Conservation (phyloP, 2,329 filamentous ascomycete species). For the Claviceps lovelessii region DNA sequence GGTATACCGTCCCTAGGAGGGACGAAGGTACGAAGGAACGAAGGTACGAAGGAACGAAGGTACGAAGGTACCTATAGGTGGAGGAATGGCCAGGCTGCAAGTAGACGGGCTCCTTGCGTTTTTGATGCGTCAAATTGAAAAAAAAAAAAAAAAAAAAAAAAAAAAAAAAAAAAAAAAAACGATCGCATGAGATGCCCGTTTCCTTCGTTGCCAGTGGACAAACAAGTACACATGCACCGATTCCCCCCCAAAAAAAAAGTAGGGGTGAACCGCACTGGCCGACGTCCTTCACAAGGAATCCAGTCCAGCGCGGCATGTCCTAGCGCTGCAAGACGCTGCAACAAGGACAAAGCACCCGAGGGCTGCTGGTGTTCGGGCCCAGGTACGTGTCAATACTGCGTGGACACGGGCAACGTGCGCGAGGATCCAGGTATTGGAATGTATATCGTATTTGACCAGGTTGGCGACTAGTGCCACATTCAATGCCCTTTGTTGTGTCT, state of each 20-base stretch:
- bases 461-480: neutral
- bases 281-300: neutral
- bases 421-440: neutral
- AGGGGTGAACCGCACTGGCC: neutral
- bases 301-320: neutral
- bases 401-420: neutral
- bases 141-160: too few relatives aligned
- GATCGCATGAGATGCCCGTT: neutral
- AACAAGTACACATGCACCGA: neutral
- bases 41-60: too few relatives aligned
- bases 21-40: too few relatives aligned
- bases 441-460: neutral
- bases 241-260: neutral
- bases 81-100: neutral
- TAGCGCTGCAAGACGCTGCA: neutral
- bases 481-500: slow-evolving; percentile 1
- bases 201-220: neutral
- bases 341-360: neutral
- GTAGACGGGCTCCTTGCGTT: neutral
- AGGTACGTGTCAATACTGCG: neutral
- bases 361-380: neutral
- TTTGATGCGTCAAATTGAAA: neutral
- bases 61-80: too few relatives aligned
- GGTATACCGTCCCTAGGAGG: too few relatives aligned
- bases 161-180: neutral